Evolutionary conservation across 2,329 filamentous ascomycete species (phyloP).

Genomic region (Epichloe typhina): DNA sequence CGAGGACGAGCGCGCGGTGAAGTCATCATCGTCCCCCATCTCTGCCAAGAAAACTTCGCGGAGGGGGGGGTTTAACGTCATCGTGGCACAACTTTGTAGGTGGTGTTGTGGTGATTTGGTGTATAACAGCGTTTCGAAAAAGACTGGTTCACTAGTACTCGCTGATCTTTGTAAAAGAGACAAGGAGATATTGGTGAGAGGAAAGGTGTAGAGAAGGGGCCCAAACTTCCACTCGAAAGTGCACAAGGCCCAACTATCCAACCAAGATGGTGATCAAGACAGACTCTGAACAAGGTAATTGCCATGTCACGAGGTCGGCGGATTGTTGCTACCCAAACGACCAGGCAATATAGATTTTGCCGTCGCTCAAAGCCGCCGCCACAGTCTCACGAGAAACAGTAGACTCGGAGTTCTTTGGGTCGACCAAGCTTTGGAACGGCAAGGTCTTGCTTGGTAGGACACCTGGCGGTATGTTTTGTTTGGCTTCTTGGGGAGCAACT

Average conservation of each 20-base stretch:
- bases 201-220: background rate
- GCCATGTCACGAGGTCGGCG: constrained; percentile 1
- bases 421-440: background rate
- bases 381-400: constrained; percentile 6
- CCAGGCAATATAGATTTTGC: constrained; percentile 1
- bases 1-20: constrained; percentile 15
- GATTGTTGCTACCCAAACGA: constrained; percentile 1
- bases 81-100: constrained; percentile 5
- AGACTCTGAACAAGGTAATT: background rate
- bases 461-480: background rate
- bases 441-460: background rate
- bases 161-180: background rate
- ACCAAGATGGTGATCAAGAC: background rate
- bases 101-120: background rate
- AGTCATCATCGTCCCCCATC: constrained; percentile 13
- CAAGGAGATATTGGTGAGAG: background rate
- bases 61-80: constrained; percentile 23
- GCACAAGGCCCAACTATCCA: background rate
- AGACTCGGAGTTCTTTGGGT: background rate
- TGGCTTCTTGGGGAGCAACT: background rate
- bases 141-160: background rate
- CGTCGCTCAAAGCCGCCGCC: constrained; percentile 6
- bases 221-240: background rate
- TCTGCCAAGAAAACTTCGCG: constrained; percentile 12
- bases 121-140: background rate